Base-by-base conservation (phyloP, 2,329 filamentous ascomycete genomes). In the Aureobasidium sp. region DNA sequence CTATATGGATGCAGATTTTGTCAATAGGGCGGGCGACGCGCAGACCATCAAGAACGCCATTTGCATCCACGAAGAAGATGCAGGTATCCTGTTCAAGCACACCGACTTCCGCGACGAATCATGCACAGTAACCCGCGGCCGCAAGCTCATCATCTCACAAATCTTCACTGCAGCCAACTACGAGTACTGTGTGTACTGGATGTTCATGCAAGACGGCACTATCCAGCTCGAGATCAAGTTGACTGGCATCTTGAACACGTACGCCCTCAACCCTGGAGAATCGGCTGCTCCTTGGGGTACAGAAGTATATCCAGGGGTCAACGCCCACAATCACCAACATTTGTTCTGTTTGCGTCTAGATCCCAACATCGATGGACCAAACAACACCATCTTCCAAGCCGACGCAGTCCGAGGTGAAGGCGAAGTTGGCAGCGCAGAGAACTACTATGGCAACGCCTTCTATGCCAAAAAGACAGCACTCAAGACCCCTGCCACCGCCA, bases 91-190 rank as follows among this genome's bases (percentile, higher is more conserved):
- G 0, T 96, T 95, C 84, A 97, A 97, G 78, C 73, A 75, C 64
- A 91, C 86, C 17, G 92, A 97, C 75, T 97, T 96, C 83, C 84
- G 92, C 41, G 92, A 97, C 71, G 88, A 94, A 47, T 93, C 89
- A 0, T 84, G 87, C 61, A 90, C 94, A 11, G 89, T 96, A 5
- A 96, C 91, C 0, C 87, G 92, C 29, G 91, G 87, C 1, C 85
- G 91, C 60, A 95, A 94, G 73, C 83, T 97, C 63, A 82, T 96
- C 71, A 82, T 97, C 67, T 91, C 91, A 66, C 91, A 96, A 68
- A 88, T 96, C 71, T 96, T 97, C 77, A 97, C 92, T 0, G 92
- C 92, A 0, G 92, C 92, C 29, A 97, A 97, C 79, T 97, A 97
- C 76, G 92, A 97, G 74, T 97, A 97, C 76, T 88, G 87, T 70